These are phyloP conservation scores for Yamadazyma taylorii DNA, from an alignment of 1,139 yeast species.

Conservation along the genomic window DNA sequence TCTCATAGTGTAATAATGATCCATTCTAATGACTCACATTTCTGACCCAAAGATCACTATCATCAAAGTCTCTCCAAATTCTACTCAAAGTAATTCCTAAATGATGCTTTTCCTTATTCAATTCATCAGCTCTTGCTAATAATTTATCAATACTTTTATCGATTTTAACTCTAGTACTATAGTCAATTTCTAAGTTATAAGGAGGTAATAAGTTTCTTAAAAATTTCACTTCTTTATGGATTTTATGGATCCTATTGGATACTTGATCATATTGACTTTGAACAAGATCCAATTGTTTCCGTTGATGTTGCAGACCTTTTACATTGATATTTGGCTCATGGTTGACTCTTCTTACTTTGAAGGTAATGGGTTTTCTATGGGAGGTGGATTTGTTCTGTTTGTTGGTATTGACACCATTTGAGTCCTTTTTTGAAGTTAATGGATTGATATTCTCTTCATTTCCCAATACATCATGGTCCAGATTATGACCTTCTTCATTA, in stretches of 20 bases:
- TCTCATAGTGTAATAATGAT: too few species aligned
- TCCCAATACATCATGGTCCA: too few species aligned
- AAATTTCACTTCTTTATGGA: conserved; percentile 43
- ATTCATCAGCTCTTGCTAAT: conserved; percentile 41
- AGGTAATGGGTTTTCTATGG: conserved; percentile 31
- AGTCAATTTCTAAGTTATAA: conserved; percentile 46
- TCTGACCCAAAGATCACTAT: conserved; percentile 47
- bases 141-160: conserved; percentile 45
- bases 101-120: conserved; percentile 43
- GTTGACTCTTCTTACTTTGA: conserved; percentile 45
- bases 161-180: conserved; percentile 42
- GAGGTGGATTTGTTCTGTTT: too few species aligned
- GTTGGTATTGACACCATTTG: too few species aligned
- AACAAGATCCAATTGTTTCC: conserved; percentile 21
- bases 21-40: conserved; percentile 11
- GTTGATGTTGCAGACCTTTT: conserved; percentile 5
- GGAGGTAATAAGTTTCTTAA: conserved; percentile 45
- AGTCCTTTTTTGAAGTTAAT: neutral
- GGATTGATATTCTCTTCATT: conserved; percentile 1
- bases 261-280: conserved; percentile 41
- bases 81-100: conserved; percentile 47
- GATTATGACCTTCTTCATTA: too few species aligned
- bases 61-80: conserved; percentile 46
- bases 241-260: conserved; percentile 33
- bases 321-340: conserved; percentile 25